A percentile compares a stretch with the other conserved stretches of the same genome.
Conservation (phyloP, 179 eudicot species). For the Vitellaria paradoxa region DNA sequence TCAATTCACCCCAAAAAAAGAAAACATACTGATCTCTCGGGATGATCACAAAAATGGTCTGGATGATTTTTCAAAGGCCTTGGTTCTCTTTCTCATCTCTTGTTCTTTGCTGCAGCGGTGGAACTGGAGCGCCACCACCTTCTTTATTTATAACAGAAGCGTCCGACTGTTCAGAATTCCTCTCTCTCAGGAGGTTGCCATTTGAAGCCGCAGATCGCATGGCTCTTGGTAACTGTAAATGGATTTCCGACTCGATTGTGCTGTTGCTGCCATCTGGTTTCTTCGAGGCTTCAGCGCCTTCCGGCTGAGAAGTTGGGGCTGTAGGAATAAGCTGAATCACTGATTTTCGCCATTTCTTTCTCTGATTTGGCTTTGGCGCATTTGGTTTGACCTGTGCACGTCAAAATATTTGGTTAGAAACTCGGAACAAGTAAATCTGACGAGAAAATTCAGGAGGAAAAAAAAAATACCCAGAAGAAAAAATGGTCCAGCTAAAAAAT, state of each 20-base stretch:
- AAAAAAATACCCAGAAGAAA: neutral
- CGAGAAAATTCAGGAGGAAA: neutral
- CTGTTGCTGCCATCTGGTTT: slow-evolving; percentile 29
- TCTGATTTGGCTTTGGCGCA: slow-evolving; percentile 51
- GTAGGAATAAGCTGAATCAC: slow-evolving; percentile 71
- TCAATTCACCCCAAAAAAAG: neutral
- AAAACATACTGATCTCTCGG: too few relatives aligned
- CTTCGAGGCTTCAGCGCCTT: slow-evolving; percentile 29
- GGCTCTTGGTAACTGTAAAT: slow-evolving; percentile 72
- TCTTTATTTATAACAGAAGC: slow-evolving; percentile 43
- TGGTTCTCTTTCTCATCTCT: slow-evolving; percentile 71
- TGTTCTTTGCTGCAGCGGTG: slow-evolving; percentile 32
- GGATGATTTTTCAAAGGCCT: slow-evolving; percentile 17
- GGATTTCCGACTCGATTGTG: slow-evolving; percentile 37
- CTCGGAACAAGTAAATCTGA: too few relatives aligned
- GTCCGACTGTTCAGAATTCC: slow-evolving; percentile 53
- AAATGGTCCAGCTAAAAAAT: neutral
- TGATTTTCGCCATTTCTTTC: slow-evolving; percentile 88
- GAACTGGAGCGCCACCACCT: slow-evolving; percentile 36
- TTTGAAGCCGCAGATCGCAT: slow-evolving; percentile 59
- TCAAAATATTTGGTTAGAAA: neutral
- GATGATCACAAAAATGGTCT: too few relatives aligned
- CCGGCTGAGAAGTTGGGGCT: slow-evolving; percentile 40
- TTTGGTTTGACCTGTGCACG: slow-evolving; percentile 58
- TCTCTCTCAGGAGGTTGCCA: slow-evolving; percentile 57